Conservation (phyloP, 305 asterid genomes). For the Solanum aculeatissimum region DNA sequence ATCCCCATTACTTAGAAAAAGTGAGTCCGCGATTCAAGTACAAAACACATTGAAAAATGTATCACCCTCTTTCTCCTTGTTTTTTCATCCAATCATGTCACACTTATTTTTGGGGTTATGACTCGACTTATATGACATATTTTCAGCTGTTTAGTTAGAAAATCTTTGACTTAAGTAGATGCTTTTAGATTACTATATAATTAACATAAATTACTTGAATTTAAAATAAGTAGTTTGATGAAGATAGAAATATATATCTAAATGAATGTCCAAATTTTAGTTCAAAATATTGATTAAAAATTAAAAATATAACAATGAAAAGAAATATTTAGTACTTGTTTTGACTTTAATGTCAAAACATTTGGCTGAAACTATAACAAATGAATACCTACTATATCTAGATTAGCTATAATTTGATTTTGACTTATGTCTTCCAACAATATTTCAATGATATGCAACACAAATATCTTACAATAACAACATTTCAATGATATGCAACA, state of each 20-base stretch:
- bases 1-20: no score
- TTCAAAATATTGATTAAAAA: neutral
- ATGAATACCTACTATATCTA: neutral
- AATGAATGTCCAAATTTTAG: neutral
- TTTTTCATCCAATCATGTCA: neutral
- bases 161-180: neutral
- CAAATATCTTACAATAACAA: neutral
- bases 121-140: neutral
- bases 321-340: neutral
- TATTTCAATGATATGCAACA: neutral
- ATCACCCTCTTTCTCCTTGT: neutral
- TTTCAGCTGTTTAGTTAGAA: neutral
- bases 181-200: neutral
- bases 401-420: neutral
- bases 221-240: neutral
- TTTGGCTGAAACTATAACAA: neutral
- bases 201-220: neutral
- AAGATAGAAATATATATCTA: neutral
- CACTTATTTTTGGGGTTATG: neutral
- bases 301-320: neutral
- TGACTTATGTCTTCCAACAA: neutral
- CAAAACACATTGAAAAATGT: neutral
- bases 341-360: neutral
- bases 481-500: neutral
- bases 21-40: no score